Percentiles rank a stretch among this genome's conserved stretches.
phyloP scores from a whole-genome alignment of 2,329 filamentous ascomycete species.

The Rutstroemia sp. region DNA sequence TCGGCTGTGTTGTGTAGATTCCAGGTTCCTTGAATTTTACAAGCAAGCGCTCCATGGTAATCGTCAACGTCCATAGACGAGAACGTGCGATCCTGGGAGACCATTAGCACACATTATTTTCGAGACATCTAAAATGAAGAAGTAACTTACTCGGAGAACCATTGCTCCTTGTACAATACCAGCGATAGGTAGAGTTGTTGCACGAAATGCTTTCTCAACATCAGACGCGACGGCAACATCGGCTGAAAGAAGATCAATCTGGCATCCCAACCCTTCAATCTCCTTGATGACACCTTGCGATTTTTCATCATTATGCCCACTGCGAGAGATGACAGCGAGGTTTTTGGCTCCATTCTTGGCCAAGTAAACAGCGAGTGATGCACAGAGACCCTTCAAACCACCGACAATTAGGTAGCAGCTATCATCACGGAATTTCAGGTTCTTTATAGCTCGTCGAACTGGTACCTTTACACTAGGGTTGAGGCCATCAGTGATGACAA shows the following conservation, averaged over 20 bases:
- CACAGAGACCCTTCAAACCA: constrained; percentile 18
- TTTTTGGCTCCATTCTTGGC: constrained; percentile 13
- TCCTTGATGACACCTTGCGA: neutral
- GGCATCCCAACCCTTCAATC: neutral
- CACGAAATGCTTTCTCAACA: constrained; percentile 10
- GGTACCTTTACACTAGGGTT: neutral
- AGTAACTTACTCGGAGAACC: constrained; percentile 22
- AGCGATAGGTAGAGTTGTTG: constrained; percentile 8
- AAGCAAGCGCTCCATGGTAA: constrained; percentile 5
- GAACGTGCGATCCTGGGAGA: constrained; percentile 17
- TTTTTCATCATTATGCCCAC: constrained; percentile 9
- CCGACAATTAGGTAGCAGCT: constrained; percentile 20
- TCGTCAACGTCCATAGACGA: constrained; percentile 13
- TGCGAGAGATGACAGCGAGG: constrained; percentile 12
- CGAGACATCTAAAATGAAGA: neutral
- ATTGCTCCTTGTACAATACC: constrained; percentile 30
- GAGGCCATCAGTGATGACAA: constrained; percentile 25
- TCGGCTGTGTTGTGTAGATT: constrained; percentile 17
- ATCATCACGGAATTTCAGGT: constrained; percentile 8
- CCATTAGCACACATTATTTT: neutral
- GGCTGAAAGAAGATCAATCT: neutral
- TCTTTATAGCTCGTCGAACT: constrained; percentile 14
- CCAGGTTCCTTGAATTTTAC: constrained; percentile 18
- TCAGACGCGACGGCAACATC: neutral
- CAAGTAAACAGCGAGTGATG: constrained; percentile 7